Percentiles rank a stretch among this genome's conserved stretches.
phyloP scores from a whole-genome alignment of 2,329 filamentous ascomycete species.

The Fusarium sp. region DNA sequence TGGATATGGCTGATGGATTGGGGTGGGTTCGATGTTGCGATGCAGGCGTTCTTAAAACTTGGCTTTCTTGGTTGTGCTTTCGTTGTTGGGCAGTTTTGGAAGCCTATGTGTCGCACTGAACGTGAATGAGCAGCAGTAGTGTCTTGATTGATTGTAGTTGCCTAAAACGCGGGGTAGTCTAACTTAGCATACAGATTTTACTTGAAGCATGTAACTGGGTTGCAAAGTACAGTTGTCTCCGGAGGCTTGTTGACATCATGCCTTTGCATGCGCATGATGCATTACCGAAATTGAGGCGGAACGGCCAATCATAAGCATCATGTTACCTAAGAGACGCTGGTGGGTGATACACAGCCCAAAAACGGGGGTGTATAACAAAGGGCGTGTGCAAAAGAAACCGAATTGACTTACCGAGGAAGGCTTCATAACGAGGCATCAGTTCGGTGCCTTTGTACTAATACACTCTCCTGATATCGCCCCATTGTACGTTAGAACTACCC shows the following conservation, averaged over 20 bases:
- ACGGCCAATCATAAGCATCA: too few species aligned
- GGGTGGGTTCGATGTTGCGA: background rate
- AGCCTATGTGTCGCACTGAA: background rate
- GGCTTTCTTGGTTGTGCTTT: background rate
- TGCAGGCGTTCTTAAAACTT: background rate
- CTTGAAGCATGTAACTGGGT: too few species aligned
- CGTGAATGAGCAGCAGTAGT: background rate
- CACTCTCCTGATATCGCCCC: too few species aligned
- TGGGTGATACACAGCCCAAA: too few species aligned
- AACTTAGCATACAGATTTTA: too few species aligned
- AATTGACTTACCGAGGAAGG: background rate
- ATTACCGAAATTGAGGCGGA: too few species aligned
- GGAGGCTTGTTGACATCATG: background rate
- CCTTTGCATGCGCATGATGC: background rate
- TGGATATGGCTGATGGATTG: background rate
- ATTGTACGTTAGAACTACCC: too few species aligned
- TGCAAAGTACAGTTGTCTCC: background rate
- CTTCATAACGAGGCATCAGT: background rate
- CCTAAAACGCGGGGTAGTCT: background rate
- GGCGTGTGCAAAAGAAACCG: background rate
- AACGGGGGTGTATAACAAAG: background rate
- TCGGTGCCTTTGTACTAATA: too few species aligned
- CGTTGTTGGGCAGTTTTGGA: background rate
- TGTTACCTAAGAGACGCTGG: too few species aligned
- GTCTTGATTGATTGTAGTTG: background rate